phyloP scores from a whole-genome alignment of 805 yeast genomes.

The Blastobotrys americana region DNA sequence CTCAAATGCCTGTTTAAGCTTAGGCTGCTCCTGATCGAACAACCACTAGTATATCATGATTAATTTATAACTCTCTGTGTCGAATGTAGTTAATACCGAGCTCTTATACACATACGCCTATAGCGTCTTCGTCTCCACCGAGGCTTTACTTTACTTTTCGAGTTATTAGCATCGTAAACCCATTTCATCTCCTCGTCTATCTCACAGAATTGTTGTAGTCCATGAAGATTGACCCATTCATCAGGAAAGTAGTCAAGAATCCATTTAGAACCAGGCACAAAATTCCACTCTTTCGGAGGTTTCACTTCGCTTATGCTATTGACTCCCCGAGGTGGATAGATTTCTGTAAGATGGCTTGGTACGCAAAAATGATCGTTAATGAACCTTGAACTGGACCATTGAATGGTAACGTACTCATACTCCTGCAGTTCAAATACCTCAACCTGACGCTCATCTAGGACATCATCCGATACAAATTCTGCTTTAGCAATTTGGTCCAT shows the following conservation, averaged over 20 bases:
- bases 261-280: conserved; percentile 42
- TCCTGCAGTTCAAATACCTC: conserved; percentile 41
- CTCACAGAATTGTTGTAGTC: conserved; percentile 45
- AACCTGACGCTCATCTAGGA: conserved; percentile 43
- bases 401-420: conserved; percentile 8
- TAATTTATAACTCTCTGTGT: no score
- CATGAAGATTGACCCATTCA: conserved; percentile 46
- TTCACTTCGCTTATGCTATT: conserved; percentile 9
- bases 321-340: conserved; percentile 8
- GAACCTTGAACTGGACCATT: conserved; percentile 26
- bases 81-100: no score
- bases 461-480: conserved; percentile 36
- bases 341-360: neutral
- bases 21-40: no score
- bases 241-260: conserved; percentile 52
- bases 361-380: conserved; percentile 8
- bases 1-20: no score
- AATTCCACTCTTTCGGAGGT: conserved; percentile 22
- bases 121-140: conserved; percentile 24
- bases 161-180: conserved; percentile 65
- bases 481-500: conserved; percentile 27
- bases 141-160: no score
- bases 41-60: no score
- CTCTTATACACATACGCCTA: conserved; percentile 15
- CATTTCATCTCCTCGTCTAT: conserved; percentile 74